Conservation (phyloP, 805 yeast genomes). For the Pichia thaimueangensis region DNA sequence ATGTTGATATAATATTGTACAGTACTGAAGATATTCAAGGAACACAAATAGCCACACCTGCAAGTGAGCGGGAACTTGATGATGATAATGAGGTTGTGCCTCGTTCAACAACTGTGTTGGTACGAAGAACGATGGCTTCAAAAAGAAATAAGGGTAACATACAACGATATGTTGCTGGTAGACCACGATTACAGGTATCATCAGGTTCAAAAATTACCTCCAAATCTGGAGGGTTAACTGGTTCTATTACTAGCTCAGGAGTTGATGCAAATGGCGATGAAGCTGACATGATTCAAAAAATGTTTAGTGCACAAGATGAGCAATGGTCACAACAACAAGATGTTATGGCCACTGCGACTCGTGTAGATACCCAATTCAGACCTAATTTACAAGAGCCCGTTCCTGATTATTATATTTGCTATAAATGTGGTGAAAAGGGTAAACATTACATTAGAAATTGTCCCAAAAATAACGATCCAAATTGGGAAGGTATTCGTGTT, state of each 20-base stretch:
- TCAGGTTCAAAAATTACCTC: slow-evolving; percentile 15
- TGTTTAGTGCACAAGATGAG: slow-evolving; percentile 90
- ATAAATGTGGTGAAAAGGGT: slow-evolving; percentile 91
- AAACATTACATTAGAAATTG: slow-evolving; percentile 93
- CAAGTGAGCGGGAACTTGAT: slow-evolving; percentile 47
- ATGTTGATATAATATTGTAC: slow-evolving; percentile 69
- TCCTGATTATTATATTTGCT: slow-evolving; percentile 94
- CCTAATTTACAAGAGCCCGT: slow-evolving; percentile 61
- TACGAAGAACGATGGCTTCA: slow-evolving; percentile 67
- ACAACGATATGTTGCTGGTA: slow-evolving; percentile 65
- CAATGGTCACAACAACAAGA: slow-evolving; percentile 96
- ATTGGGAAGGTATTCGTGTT: slow-evolving; percentile 86
- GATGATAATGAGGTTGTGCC: slow-evolving; percentile 92
- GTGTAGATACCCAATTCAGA: slow-evolving; percentile 40
- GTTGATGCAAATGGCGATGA: slow-evolving; percentile 39
- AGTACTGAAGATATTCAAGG: slow-evolving; percentile 42
- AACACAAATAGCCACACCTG: not conserved
- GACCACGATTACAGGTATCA: slow-evolving; percentile 40
- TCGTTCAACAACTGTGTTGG: slow-evolving; percentile 78
- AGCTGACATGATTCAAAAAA: slow-evolving; percentile 80
- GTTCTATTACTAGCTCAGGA: slow-evolving; percentile 27
- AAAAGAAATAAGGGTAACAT: slow-evolving; percentile 50
- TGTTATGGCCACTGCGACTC: slow-evolving; percentile 77
- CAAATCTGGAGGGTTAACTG: slow-evolving; percentile 1
- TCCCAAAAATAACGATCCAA: slow-evolving; percentile 90